Conservation (phyloP, 208 protist genomes). For the Trypanosoma cruzi region DNA sequence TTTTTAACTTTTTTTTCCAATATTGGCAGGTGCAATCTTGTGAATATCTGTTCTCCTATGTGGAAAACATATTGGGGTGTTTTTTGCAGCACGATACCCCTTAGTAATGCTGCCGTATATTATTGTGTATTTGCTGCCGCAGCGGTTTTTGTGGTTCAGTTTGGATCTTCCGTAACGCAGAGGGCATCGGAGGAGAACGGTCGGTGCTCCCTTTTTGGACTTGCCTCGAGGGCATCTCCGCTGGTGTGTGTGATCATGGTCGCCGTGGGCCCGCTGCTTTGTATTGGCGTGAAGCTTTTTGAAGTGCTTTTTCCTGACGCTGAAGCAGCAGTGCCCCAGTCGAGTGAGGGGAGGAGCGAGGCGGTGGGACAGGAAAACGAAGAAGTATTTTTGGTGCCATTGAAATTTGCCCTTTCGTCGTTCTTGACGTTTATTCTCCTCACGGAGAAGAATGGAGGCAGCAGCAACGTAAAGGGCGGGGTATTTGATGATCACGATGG, state of each 20-base stretch:
- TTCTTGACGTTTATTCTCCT: constrained; percentile 1
- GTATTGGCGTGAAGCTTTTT: constrained; percentile 1
- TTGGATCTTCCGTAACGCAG: neutral
- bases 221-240: neutral
- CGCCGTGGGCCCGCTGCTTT: constrained; percentile 6
- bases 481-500: neutral
- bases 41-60: neutral
- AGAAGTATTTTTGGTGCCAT: neutral
- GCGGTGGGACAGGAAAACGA: neutral
- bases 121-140: constrained; percentile 9
- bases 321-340: neutral
- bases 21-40: neutral
- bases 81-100: neutral
- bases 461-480: neutral
- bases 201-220: neutral
- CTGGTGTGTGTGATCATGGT: constrained; percentile 5
- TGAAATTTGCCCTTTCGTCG: neutral
- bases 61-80: neutral
- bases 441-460: neutral
- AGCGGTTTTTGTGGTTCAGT: neutral
- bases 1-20: neutral
- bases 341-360: neutral
- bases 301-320: too few species aligned
- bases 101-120: neutral
- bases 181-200: neutral